These are phyloP conservation scores for Xylaria acuta DNA, from an alignment of 495 filamentous ascomycete species.

Conservation along the genomic window DNA sequence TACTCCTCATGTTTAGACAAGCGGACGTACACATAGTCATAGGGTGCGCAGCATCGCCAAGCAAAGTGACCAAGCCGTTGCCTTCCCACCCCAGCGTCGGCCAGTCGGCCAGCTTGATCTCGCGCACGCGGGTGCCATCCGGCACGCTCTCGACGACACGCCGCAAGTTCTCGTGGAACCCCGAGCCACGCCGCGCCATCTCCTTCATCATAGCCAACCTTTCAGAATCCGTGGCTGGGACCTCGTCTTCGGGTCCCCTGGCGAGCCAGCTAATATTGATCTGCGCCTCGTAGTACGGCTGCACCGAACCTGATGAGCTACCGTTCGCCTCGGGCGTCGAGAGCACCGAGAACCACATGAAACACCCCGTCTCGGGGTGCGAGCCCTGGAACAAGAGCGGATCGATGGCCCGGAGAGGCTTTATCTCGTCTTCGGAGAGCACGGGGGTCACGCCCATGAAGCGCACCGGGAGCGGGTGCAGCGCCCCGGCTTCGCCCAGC, in stretches of 20 bases:
- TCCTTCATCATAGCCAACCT: constrained; percentile 58
- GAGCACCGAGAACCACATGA: constrained; percentile 58
- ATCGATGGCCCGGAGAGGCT: constrained; percentile 51
- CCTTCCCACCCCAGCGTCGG: constrained; percentile 45
- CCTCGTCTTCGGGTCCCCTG: constrained; percentile 33
- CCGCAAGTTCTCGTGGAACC: constrained; percentile 58
- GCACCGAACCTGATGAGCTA: constrained; percentile 37
- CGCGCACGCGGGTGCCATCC: constrained; percentile 49
- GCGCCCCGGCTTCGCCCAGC: constrained; percentile 42
- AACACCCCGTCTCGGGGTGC: constrained; percentile 61
- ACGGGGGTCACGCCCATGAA: neutral
- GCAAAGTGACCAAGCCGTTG: constrained; percentile 52
- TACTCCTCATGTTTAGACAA: neutral
- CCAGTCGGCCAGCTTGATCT: constrained; percentile 62
- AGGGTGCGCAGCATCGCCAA: constrained; percentile 64
- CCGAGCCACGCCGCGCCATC: constrained; percentile 41
- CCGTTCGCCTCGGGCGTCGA: constrained; percentile 56
- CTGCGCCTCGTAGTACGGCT: constrained; percentile 35
- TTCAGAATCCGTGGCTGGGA: constrained; percentile 47
- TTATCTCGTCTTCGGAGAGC: neutral
- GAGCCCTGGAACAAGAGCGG: constrained; percentile 66
- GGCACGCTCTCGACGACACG: constrained; percentile 55
- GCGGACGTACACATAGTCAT: constrained; percentile 60
- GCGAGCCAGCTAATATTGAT: constrained; percentile 55
- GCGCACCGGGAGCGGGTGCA: constrained; percentile 45